These are phyloP conservation scores for Gliomastix tumulicola DNA, from an alignment of 2,329 filamentous ascomycete species.

Conservation along the genomic window DNA sequence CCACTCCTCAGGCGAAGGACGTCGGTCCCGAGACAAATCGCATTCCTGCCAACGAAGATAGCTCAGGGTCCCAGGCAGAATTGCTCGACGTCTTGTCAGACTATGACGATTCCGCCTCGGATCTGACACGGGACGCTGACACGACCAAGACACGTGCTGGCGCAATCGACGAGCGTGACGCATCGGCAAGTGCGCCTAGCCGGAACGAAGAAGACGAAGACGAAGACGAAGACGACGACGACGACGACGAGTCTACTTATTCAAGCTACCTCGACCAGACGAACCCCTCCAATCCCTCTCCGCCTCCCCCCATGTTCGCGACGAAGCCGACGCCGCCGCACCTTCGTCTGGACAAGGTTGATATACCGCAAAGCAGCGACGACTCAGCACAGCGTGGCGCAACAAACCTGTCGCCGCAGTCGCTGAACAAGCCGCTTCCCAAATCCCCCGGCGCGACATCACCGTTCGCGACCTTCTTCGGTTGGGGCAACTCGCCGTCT, in stretches of 20 bases:
- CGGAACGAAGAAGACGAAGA: slow-evolving; percentile 1
- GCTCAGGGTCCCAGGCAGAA: slow-evolving; percentile 32
- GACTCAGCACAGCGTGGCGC: too few relatives aligned
- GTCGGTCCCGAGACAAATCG: slow-evolving; percentile 20
- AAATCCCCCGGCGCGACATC: slow-evolving; percentile 42
- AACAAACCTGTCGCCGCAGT: too few relatives aligned
- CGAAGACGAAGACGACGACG: slow-evolving; percentile 17
- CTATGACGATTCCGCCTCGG: slow-evolving; percentile 34
- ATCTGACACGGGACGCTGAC: slow-evolving; percentile 10
- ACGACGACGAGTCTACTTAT: slow-evolving; percentile 23
- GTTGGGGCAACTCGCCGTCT: slow-evolving; percentile 46
- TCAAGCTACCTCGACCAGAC: slow-evolving; percentile 27
- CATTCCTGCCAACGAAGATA: slow-evolving; percentile 32
- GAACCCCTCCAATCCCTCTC: slow-evolving; percentile 25
- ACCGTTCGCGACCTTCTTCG: slow-evolving; percentile 46
- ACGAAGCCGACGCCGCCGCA: slow-evolving; percentile 46
- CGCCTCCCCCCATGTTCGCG: slow-evolving; percentile 39
- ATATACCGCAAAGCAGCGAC: too few relatives aligned
- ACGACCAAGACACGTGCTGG: background rate
- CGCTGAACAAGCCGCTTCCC: slow-evolving; percentile 46
- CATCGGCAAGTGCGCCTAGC: too few relatives aligned
- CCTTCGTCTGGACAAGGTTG: slow-evolving; percentile 39
- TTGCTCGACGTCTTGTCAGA: slow-evolving; percentile 33
- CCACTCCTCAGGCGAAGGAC: slow-evolving; percentile 8
- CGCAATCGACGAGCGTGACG: background rate